Evolutionary conservation across 345 rosid genomes (phyloP).

Genomic region (Aquilaria malaccensis): DNA sequence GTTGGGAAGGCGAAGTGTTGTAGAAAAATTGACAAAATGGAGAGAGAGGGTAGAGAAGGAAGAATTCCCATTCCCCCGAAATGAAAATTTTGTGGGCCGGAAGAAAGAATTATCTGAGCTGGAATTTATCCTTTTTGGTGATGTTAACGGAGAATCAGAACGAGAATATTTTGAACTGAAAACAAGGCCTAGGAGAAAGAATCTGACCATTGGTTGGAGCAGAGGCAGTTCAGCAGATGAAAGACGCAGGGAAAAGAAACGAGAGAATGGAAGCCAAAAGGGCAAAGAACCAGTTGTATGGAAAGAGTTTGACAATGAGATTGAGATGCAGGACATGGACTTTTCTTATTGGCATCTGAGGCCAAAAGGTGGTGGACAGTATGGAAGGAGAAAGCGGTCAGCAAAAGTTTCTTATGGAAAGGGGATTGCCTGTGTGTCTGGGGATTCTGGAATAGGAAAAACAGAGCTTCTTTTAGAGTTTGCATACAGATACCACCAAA

Average conservation of each 20-base stretch:
- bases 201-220: slow-evolving; percentile 62
- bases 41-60: slow-evolving; percentile 74
- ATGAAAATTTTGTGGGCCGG: slow-evolving; percentile 77
- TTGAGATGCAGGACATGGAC: slow-evolving; percentile 71
- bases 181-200: slow-evolving; percentile 74
- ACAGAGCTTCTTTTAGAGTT: slow-evolving; percentile 95
- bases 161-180: slow-evolving; percentile 79
- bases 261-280: slow-evolving; percentile 38
- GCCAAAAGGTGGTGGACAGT: slow-evolving; percentile 32
- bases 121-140: slow-evolving; percentile 85
- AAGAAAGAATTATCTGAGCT: slow-evolving; percentile 85
- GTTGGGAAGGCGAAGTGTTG: slow-evolving; percentile 89
- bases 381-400: slow-evolving; percentile 58
- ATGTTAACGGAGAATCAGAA: slow-evolving; percentile 65
- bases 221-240: slow-evolving; percentile 44
- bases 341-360: slow-evolving; percentile 28
- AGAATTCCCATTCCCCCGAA: slow-evolving; percentile 83
- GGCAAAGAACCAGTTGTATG: slow-evolving; percentile 88
- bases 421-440: slow-evolving; percentile 85
- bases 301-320: slow-evolving; percentile 96
- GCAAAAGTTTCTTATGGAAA: slow-evolving; percentile 63
- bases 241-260: slow-evolving; percentile 25
- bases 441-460: slow-evolving; percentile 90
- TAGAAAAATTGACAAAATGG: slow-evolving; percentile 77
- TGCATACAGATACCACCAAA: slow-evolving; percentile 77